Evolutionary conservation across 805 yeast species (phyloP).

Genomic region (Wickerhamiella slavikovae): DNA sequence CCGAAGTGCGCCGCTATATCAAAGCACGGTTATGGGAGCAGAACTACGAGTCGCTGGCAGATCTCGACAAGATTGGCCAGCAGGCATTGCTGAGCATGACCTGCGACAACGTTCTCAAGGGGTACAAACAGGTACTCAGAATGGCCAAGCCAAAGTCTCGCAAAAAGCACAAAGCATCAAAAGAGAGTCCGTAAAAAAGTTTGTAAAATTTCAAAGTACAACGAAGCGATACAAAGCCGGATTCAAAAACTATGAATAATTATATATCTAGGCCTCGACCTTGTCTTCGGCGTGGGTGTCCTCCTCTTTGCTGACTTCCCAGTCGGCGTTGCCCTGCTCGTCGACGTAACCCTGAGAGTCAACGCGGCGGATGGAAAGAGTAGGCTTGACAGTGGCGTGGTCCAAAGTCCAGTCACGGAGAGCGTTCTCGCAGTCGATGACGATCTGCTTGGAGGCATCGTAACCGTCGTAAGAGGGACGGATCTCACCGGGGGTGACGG

Average conservation of each 20-base stretch:
- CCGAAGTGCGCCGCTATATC: conserved; percentile 31
- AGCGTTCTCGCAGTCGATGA: conserved; percentile 90
- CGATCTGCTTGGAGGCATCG: conserved; percentile 94
- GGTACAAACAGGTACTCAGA: neutral
- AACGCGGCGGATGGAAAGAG: conserved; percentile 65
- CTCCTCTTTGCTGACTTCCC: conserved; percentile 19
- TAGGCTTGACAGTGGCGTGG: conserved; percentile 84
- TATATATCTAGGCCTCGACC: conserved; percentile 3
- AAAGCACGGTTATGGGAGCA: conserved; percentile 58
- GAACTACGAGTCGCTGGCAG: conserved; percentile 58
- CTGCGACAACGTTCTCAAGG: conserved; percentile 20
- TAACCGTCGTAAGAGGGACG: conserved; percentile 97
- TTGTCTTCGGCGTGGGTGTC: conserved; percentile 14
- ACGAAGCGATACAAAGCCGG: neutral
- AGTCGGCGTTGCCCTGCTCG: conserved; percentile 20
- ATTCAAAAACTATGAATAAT: neutral
- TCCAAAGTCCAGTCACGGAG: conserved; percentile 94
- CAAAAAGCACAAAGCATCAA: no score
- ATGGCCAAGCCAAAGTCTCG: neutral
- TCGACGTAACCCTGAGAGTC: conserved; percentile 21
- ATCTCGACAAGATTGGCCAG: conserved; percentile 58
- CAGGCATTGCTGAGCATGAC: conserved; percentile 50
- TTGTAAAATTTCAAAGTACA: no score
- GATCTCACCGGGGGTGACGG: conserved; percentile 98
- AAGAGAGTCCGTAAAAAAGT: no score